Conservation (phyloP, 305 asterid species). For the Fraxinus velutina region DNA sequence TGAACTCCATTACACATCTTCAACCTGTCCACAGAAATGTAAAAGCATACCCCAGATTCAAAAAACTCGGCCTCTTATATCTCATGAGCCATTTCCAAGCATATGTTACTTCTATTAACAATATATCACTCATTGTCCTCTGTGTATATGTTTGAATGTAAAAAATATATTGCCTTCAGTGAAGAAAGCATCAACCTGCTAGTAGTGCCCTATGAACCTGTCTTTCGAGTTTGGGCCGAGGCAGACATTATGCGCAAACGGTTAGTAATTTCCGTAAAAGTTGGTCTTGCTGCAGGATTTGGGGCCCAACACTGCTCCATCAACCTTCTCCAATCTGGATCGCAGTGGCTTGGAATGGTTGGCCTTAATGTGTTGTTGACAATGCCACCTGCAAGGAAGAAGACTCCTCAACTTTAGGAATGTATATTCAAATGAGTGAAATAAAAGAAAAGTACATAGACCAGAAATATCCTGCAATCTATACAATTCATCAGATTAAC, state of each 20-base stretch:
- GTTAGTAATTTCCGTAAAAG: slow-evolving; percentile 60
- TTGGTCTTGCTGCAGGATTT: slow-evolving; percentile 57
- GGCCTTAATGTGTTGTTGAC: slow-evolving; percentile 77
- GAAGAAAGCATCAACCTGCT: slow-evolving; percentile 16
- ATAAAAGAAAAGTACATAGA: no score
- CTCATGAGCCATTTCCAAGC: background rate
- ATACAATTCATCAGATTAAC: background rate
- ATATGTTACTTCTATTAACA: background rate
- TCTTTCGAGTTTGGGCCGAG: slow-evolving; percentile 39
- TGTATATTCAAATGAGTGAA: background rate
- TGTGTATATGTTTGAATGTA: slow-evolving; percentile 32
- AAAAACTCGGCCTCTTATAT: background rate
- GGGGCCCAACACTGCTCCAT: slow-evolving; percentile 87
- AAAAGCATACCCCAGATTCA: background rate
- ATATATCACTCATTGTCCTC: slow-evolving; percentile 2
- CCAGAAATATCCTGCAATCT: background rate
- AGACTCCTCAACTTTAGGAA: background rate
- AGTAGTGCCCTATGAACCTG: slow-evolving; percentile 23
- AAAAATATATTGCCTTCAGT: slow-evolving; percentile 23
- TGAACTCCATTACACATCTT: background rate
- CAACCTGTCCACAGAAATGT: background rate
- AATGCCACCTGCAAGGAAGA: slow-evolving; percentile 58
- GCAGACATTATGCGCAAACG: slow-evolving; percentile 61
- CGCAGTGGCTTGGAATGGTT: slow-evolving; percentile 62
- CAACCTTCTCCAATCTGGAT: slow-evolving; percentile 59